Conservation (phyloP, 2,329 filamentous ascomycete species). For the Elsinoe necatrix region DNA sequence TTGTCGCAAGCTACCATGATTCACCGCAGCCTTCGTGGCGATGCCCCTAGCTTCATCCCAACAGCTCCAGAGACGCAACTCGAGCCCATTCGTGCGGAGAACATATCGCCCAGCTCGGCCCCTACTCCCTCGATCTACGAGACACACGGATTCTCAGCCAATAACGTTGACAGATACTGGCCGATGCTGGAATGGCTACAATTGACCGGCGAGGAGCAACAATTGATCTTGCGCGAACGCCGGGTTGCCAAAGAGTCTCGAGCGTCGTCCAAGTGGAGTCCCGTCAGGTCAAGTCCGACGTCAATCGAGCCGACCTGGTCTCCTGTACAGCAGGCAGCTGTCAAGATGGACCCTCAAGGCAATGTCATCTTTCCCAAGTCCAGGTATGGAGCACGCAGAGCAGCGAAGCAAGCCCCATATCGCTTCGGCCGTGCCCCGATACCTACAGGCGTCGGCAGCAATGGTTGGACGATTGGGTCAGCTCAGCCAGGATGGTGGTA, state of each 20-base stretch:
- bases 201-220: neutral
- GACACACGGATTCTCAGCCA: neutral
- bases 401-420: neutral
- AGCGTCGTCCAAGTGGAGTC: neutral
- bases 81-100: neutral
- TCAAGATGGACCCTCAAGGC: conserved; percentile 12
- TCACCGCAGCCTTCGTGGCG: conserved; percentile 16
- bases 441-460: neutral
- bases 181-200: neutral
- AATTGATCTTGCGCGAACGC: neutral
- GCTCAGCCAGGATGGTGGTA: conserved; percentile 21
- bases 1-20: conserved; percentile 9
- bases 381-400: neutral
- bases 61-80: neutral
- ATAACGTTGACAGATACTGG: conserved; percentile 4
- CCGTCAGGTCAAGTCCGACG: neutral
- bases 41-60: conserved; percentile 17
- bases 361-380: conserved; percentile 3
- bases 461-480: conserved; percentile 18
- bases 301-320: neutral
- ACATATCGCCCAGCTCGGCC: neutral
- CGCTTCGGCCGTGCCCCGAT: conserved; percentile 14
- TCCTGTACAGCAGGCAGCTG: neutral
- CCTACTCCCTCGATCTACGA: neutral
- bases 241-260: neutral